phyloP scores from a whole-genome alignment of 176 grass and related monocot genomes.

The Aegilops bicornis region DNA sequence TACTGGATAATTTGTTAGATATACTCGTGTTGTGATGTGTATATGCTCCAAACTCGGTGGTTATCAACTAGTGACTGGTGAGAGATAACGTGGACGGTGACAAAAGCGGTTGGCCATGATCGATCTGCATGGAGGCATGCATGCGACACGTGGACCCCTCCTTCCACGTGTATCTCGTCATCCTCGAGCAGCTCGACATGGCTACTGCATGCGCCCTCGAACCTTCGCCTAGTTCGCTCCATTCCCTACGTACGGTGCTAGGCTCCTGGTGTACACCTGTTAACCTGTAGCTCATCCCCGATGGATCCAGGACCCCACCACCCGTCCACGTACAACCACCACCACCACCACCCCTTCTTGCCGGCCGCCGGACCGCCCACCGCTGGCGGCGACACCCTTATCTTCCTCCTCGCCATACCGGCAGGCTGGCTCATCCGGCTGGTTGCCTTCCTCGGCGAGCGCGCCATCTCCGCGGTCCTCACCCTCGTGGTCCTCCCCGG shows the following conservation, averaged over 20 bases:
- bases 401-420: conserved; percentile 10
- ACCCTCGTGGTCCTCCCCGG: conserved; percentile 7
- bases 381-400: not conserved
- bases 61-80: not conserved
- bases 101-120: conserved; percentile 3
- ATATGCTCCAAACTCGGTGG: not conserved
- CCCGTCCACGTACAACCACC: not conserved
- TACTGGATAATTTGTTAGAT: not conserved
- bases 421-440: conserved; percentile 37
- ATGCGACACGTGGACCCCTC: conserved; percentile 5
- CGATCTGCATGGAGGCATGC: not conserved
- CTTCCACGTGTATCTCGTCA: conserved; percentile 34
- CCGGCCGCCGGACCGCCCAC: not conserved
- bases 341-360: not conserved
- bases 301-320: conserved; percentile 1
- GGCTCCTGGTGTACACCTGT: not conserved
- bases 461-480: conserved; percentile 7
- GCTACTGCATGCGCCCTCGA: conserved; percentile 5
- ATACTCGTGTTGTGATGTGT: not conserved
- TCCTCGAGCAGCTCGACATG: not conserved
- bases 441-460: conserved; percentile 30
- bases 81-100: not conserved
- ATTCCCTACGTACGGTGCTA: not conserved
- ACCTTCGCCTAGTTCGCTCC: not conserved
- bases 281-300: not conserved